Evolutionary conservation across 2,329 filamentous ascomycete genomes (phyloP).

Genomic region (Exserohilum turcica): DNA sequence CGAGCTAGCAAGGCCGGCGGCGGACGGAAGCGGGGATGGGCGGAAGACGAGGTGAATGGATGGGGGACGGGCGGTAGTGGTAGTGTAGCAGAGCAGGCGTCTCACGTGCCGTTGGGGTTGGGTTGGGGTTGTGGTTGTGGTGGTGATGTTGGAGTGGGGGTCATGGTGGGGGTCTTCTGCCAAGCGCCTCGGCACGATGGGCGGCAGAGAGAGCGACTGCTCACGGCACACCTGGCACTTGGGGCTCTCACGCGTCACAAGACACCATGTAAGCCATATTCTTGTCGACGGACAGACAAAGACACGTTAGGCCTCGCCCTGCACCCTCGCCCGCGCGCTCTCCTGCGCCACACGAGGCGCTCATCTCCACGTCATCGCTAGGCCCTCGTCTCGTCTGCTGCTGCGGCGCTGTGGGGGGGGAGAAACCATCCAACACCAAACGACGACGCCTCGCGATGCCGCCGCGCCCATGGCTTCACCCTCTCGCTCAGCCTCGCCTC

Average conservation of each 20-base stretch:
- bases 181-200: slow-evolving; percentile 19
- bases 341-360: slow-evolving; percentile 8
- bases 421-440: no score
- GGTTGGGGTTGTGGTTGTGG: not conserved
- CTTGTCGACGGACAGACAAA: not conserved
- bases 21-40: not conserved
- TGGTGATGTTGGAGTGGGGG: no score
- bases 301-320: not conserved
- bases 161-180: slow-evolving; percentile 4
- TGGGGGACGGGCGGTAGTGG: not conserved
- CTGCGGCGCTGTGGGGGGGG: not conserved
- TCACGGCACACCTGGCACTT: slow-evolving; percentile 14
- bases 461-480: slow-evolving; percentile 34
- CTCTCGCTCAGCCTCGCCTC: slow-evolving; percentile 28
- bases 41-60: not conserved
- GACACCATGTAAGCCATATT: slow-evolving; percentile 9
- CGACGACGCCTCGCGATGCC: slow-evolving; percentile 22
- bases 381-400: not conserved
- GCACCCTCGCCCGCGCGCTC: slow-evolving; percentile 5
- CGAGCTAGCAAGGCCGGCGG: not conserved
- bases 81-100: not conserved
- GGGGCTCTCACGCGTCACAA: slow-evolving; percentile 12
- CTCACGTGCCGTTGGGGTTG: slow-evolving; percentile 1
- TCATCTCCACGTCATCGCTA: slow-evolving; percentile 15
- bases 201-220: slow-evolving; percentile 21